Conservation (phyloP, 139 green algal genomes). For the Astrephomene gubernaculifera region DNA sequence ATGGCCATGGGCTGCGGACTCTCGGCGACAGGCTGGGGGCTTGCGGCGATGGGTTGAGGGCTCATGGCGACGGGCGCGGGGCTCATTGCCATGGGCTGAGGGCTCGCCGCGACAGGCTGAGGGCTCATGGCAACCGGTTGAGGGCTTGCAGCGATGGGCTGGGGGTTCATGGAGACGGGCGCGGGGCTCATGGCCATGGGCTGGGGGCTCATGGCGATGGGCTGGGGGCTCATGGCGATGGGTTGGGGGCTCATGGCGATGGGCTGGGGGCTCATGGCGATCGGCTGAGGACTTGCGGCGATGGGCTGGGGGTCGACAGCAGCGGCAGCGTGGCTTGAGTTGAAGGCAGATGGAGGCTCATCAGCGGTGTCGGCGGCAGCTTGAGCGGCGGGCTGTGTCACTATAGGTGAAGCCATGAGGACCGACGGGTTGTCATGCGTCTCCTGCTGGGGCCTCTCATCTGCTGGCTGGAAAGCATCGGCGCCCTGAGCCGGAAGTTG, state of each 20-base stretch:
- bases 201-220: no score
- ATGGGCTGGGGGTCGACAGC: not conserved
- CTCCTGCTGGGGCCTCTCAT: not conserved
- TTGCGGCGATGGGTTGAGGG: not conserved
- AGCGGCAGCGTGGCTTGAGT: no score
- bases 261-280: not conserved
- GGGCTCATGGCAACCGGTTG: not conserved
- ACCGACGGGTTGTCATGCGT: not conserved
- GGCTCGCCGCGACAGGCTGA: not conserved
- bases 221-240: not conserved
- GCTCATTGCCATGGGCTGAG: not conserved
- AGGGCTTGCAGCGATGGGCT: not conserved
- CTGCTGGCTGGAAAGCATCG: not conserved
- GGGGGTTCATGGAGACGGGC: not conserved
- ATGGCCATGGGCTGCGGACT: not conserved
- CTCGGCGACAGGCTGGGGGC: not conserved
- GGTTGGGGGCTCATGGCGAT: not conserved
- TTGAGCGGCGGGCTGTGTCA: not conserved
- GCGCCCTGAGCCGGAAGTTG: no score
- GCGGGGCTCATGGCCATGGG: not conserved
- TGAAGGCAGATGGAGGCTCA: no score
- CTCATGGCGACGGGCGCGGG: no score
- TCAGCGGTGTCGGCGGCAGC: not conserved
- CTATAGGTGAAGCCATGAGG: constrained; percentile 18
- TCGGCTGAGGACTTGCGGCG: not conserved